Evolutionary conservation across 768 basidiomycete genomes (phyloP).

Genomic region (Asterophora lycoperdoides): DNA sequence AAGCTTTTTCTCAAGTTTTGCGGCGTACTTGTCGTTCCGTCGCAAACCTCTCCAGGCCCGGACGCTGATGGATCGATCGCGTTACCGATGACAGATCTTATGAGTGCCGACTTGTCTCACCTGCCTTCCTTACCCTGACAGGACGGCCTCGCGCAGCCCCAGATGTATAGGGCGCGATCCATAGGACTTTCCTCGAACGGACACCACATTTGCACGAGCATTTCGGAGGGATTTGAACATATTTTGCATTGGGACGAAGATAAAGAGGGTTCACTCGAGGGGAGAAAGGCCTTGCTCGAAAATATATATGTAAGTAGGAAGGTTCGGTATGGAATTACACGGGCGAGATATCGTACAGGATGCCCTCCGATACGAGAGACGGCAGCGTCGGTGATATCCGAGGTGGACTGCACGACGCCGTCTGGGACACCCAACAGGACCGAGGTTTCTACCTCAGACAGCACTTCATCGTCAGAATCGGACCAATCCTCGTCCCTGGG

Average conservation of each 20-base stretch:
- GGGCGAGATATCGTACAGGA: conserved; percentile 71
- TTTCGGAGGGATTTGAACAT: conserved; percentile 72
- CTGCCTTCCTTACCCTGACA: conserved; percentile 80
- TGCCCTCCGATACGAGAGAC: conserved; percentile 88
- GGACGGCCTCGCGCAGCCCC: conserved; percentile 66
- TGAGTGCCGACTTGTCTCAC: conserved; percentile 38
- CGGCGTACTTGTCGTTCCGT: conserved; percentile 70
- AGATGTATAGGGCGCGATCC: conserved; percentile 83
- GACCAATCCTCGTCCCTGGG: conserved; percentile 64
- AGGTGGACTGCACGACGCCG: conserved; percentile 51
- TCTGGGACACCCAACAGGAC: conserved; percentile 82
- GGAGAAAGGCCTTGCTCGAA: conserved; percentile 66
- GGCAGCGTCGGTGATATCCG: conserved; percentile 68
- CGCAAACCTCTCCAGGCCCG: conserved; percentile 79
- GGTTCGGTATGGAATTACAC: conserved; percentile 47
- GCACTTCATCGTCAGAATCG: conserved; percentile 69
- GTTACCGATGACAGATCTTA: conserved; percentile 10
- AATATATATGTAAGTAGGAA: conserved; percentile 38
- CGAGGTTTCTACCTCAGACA: conserved; percentile 58
- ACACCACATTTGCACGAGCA: conserved; percentile 87
- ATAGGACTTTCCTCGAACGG: conserved; percentile 81
- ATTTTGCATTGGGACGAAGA: conserved; percentile 66
- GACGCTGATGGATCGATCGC: conserved; percentile 41
- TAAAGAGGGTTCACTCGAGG: conserved; percentile 55
- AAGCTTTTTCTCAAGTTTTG: conserved; percentile 59